Base-by-base conservation (phyloP, 768 basidiomycete genomes). In the Nevesoporus exiguus region DNA sequence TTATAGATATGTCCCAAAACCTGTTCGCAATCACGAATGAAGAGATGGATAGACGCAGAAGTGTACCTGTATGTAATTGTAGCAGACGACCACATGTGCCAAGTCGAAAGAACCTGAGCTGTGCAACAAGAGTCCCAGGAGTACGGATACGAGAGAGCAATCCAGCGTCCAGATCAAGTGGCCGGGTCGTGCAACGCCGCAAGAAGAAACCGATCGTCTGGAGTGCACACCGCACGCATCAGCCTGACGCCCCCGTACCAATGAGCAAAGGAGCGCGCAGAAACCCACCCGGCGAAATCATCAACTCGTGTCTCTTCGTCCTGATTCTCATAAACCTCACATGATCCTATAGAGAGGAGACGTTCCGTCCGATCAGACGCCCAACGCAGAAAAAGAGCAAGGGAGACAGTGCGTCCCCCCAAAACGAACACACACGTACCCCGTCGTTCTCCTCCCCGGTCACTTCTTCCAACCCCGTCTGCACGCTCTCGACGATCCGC, bases 321-420 rank as follows among this genome's bases (percentile, higher is more conserved):
- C 94, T 82, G 73, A 96, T 93, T 54, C 93, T 76, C 82, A 97
- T 84, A 64, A 96, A 91, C 55, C 83, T 81, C 42, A 96, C 78
- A 24, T 91, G 87, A 66, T 95, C 93, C 92, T 95, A 60, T 50
- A 10, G 25, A 22, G 10, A 5, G n/a, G n/a, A n/a, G n/a, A n/a
- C 13, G 31, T 27, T 14, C 21, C 17, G n/a, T n/a, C n/a, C 15
- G 15, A 17, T 36, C 14, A 17, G 2, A 36, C 15, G 15, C n/a
- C n/a, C n/a, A n/a, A n/a, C n/a, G n/a, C n/a, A n/a, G n/a, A n/a
- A n/a, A n/a, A 36, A 36, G 51, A 43, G 27, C 8, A 13, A 17
- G 13, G 17, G 31, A 34, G n/a, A n/a, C n/a, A n/a, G n/a, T n/a
- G n/a, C 5, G 45, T 21, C 13, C n/a, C n/a, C n/a, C n/a, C n/a